Base-by-base conservation (phyloP, 306 rosid species). In the Citrullus colocynthis region DNA sequence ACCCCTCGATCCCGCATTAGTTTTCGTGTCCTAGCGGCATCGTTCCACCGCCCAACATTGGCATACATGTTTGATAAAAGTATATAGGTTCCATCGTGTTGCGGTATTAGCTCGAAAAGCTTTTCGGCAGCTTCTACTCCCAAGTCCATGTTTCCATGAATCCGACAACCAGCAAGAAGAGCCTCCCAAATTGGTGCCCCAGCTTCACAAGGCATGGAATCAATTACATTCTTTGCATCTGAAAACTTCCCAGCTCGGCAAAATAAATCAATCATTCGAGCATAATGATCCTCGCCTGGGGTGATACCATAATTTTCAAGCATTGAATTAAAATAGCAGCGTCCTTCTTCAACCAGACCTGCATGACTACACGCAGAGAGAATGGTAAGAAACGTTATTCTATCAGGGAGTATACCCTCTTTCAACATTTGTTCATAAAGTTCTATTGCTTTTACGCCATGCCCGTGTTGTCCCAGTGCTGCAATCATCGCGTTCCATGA, bases 401-500 rank as follows among this genome's bases (percentile, higher is more conserved):
- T 48, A 78, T 78, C 81, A 5, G 81, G 81, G 13, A 44, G 42
- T 45, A 78, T 78, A 49, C 15, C 75, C 24, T 64, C 81, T 55
- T 65, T 34, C 75, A 78, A 66, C 81, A 78, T 78, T 44, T 32
- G 39, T 51, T 78, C 69, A 37, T 48, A 78, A n/a, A 78, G 81
- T 51, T 63, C 75, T 64, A 78, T 32, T 17, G 81, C 81, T 66
- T 65, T 55, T 20, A 48, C 52, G 36, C 81, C 81, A 61, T 63
- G 75, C 18, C 81, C 81, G 36, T 78, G 81, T 6, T 78, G 81
- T 61, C 74, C 81, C 20, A 78, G 12, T 63, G 81, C 81, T 32
- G 81, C 81, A 63, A 78, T 64, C 75, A 78, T 78, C 6, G 81
- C 75, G 34, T 78, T 78, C 81, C 81, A 78, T 16, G 81, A 78